Conservation (phyloP, 2,329 filamentous ascomycete genomes). For the Hymenoscyphus linearis region DNA sequence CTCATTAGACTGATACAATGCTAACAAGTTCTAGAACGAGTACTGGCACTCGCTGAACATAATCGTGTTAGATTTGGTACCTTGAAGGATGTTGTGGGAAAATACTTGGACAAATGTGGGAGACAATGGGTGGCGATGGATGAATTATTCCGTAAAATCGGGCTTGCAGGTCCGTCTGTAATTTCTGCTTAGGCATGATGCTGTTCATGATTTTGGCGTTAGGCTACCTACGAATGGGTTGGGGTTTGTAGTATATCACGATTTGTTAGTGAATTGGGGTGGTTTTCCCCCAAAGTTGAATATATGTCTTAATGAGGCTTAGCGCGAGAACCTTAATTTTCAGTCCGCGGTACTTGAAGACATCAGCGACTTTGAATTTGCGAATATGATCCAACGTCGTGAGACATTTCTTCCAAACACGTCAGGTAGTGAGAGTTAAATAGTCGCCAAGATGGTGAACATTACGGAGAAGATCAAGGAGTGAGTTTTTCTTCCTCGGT, state of each 20-base stretch:
- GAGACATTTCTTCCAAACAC: background rate
- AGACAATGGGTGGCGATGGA: conserved; percentile 94
- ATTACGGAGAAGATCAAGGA: conserved; percentile 99
- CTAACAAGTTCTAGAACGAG: conserved; percentile 34
- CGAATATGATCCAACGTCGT: background rate
- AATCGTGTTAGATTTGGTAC: conserved; percentile 77
- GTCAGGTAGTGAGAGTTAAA: conserved; percentile 6
- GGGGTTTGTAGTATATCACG: conserved; percentile 23
- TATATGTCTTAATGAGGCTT: background rate
- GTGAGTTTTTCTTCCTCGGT: conserved; percentile 45
- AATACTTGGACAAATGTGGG: conserved; percentile 83
- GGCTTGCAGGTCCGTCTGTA: conserved; percentile 24
- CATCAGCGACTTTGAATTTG: background rate
- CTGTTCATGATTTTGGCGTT: conserved; percentile 10
- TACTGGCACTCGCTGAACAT: conserved; percentile 70
- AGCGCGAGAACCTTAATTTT: background rate
- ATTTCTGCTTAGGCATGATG: background rate
- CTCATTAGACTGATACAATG: background rate
- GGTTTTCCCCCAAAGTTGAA: background rate
- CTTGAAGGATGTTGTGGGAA: conserved; percentile 71
- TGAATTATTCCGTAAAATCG: conserved; percentile 68
- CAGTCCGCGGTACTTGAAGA: background rate
- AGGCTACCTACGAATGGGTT: conserved; percentile 3
- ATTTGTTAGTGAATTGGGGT: conserved; percentile 8
- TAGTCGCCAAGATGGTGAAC: conserved; percentile 74